Percentiles rank a stretch among this genome's conserved stretches.
These are phyloP conservation scores for Clarireedia sp. DNA, from an alignment of 2,329 filamentous ascomycete species.

Conservation along the genomic window DNA sequence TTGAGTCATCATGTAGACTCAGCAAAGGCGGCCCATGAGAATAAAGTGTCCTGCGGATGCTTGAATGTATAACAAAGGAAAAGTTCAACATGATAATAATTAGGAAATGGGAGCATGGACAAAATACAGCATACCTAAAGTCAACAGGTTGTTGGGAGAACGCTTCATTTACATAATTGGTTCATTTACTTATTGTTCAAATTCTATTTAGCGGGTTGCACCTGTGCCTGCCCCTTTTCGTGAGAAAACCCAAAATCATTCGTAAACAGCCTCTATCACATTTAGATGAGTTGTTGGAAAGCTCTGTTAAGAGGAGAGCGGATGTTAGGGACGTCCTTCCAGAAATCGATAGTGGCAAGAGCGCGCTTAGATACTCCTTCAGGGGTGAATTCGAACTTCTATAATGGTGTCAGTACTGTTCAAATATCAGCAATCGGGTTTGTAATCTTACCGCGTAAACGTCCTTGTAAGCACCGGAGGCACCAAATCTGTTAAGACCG, in stretches of 20 bases:
- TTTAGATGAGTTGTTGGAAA: constrained; percentile 93
- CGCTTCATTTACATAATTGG: background rate
- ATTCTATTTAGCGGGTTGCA: constrained; percentile 8
- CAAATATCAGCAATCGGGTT: background rate
- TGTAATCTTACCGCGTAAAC: constrained; percentile 71
- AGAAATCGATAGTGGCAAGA: constrained; percentile 87
- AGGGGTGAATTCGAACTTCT: constrained; percentile 99
- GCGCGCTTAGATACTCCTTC: constrained; percentile 96
- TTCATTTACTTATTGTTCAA: constrained; percentile 9
- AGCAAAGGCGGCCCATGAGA: too few species aligned
- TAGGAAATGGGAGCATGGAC: background rate
- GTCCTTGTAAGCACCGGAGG: constrained; percentile 93
- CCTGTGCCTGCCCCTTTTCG: constrained; percentile 3
- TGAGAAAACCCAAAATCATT: constrained; percentile 1
- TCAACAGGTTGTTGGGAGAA: background rate
- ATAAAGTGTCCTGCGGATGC: too few species aligned
- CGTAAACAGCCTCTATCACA: background rate
- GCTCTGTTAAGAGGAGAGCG: constrained; percentile 95
- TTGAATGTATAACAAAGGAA: too few species aligned
- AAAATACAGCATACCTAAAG: background rate
- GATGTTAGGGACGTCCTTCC: constrained; percentile 84
- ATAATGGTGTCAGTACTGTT: constrained; percentile 33
- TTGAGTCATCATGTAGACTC: too few species aligned
- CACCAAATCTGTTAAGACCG: constrained; percentile 97
- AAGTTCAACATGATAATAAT: too few species aligned